Conservation (phyloP, 2,329 filamentous ascomycete species). For the Dothideomycetes sp. region DNA sequence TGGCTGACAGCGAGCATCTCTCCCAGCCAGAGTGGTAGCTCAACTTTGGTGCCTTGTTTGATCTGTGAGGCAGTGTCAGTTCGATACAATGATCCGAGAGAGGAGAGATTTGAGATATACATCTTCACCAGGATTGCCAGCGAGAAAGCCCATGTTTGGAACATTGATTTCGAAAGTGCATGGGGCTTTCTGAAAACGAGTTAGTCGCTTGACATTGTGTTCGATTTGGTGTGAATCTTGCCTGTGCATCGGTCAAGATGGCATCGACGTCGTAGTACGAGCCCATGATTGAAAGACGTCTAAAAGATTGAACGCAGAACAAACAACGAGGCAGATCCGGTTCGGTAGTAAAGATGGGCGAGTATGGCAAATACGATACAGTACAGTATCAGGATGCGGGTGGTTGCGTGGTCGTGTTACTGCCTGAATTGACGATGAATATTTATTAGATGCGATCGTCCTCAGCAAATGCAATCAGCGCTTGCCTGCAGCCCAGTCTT, state of each 20-base stretch:
- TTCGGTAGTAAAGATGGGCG: too few relatives aligned
- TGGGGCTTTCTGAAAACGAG: slow-evolving; percentile 65
- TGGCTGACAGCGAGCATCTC: slow-evolving; percentile 73
- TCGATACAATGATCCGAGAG: background rate
- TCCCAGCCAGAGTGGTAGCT: slow-evolving; percentile 86
- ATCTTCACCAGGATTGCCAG: slow-evolving; percentile 63
- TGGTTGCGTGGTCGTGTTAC: slow-evolving; percentile 12
- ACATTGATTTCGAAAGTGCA: slow-evolving; percentile 91
- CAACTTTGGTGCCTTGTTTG: slow-evolving; percentile 69
- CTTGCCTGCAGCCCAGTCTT: too few relatives aligned
- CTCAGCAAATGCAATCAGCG: background rate
- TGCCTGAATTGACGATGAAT: slow-evolving; percentile 4
- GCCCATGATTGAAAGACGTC: slow-evolving; percentile 30
- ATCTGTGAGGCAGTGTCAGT: slow-evolving; percentile 40
- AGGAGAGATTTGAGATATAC: slow-evolving; percentile 26
- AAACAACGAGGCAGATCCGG: too few relatives aligned
- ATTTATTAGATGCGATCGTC: background rate
- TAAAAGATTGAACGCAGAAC: too few relatives aligned
- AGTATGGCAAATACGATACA: too few relatives aligned
- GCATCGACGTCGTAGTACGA: slow-evolving; percentile 80
- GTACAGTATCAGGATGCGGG: too few relatives aligned
- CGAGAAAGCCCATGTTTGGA: slow-evolving; percentile 77
- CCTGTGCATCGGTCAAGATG: slow-evolving; percentile 77
- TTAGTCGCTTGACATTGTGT: background rate
- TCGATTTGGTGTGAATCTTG: slow-evolving; percentile 27